Percentiles rank a stretch among this genome's conserved stretches.
These are phyloP conservation scores for Xenosphaeropsis pyriputrescens DNA, from an alignment of 2,329 filamentous ascomycete species.

Conservation along the genomic window DNA sequence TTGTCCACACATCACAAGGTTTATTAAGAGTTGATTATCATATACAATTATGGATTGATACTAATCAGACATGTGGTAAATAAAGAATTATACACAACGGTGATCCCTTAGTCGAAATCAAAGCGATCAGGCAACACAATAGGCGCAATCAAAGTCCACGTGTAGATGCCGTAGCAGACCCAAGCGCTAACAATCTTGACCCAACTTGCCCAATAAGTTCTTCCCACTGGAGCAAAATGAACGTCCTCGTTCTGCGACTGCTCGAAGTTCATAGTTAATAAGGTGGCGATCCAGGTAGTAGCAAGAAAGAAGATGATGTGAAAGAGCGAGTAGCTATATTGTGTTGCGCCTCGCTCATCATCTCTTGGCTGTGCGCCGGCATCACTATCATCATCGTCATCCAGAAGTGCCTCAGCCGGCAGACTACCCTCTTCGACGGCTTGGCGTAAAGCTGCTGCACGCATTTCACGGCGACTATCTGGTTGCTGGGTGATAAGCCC, in stretches of 20 bases:
- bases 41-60: too few species aligned
- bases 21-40: too few species aligned
- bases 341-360: constrained; percentile 76
- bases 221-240: constrained; percentile 73
- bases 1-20: too few species aligned
- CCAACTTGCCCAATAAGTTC: constrained; percentile 97
- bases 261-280: constrained; percentile 69
- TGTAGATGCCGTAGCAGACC: constrained; percentile 90
- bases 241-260: constrained; percentile 49
- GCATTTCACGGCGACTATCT: constrained; percentile 69
- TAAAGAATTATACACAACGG: too few species aligned
- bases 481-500: constrained; percentile 81
- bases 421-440: constrained; percentile 88
- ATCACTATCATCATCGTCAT: constrained; percentile 49
- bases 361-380: constrained; percentile 52
- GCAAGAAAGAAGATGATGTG: constrained; percentile 96
- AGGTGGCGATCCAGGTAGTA: constrained; percentile 87
- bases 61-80: too few species aligned
- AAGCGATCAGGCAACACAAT: constrained; percentile 57
- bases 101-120: too few species aligned
- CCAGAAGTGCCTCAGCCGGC: constrained; percentile 75
- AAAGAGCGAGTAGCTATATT: constrained; percentile 95
- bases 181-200: constrained; percentile 97
- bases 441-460: constrained; percentile 75
- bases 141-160: constrained; percentile 84